phyloP scores from a whole-genome alignment of 768 basidiomycete genomes.

The Boletus subcaerulescens region DNA sequence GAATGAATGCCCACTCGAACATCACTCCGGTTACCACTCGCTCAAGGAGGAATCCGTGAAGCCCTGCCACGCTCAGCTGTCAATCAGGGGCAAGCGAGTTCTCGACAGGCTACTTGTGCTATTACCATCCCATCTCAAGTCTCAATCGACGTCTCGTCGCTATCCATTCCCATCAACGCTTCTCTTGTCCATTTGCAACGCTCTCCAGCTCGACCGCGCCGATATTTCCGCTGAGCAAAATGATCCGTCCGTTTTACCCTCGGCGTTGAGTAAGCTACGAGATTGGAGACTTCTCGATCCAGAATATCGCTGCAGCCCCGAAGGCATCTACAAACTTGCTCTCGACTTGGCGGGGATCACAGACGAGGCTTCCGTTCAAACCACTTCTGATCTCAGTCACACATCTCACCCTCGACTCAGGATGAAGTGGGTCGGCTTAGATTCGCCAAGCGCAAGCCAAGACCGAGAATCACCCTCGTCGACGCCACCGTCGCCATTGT shows the following conservation, averaged over 20 bases:
- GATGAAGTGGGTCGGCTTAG: constrained; percentile 18
- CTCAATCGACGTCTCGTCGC: neutral
- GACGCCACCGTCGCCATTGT: neutral
- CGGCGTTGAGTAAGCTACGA: constrained; percentile 22
- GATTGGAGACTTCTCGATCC: constrained; percentile 25
- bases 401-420: constrained; percentile 4
- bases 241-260: constrained; percentile 15
- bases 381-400: neutral
- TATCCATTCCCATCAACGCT: constrained; percentile 13
- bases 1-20: constrained; percentile 11
- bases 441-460: constrained; percentile 5
- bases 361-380: neutral
- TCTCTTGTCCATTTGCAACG: constrained; percentile 24
- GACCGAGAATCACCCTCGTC: constrained; percentile 1
- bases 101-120: constrained; percentile 17
- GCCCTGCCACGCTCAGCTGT: constrained; percentile 5
- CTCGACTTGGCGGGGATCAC: constrained; percentile 16
- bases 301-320: constrained; percentile 9
- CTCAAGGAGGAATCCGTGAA: constrained; percentile 1
- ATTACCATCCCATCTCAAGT: constrained; percentile 9
- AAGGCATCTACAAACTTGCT: constrained; percentile 16
- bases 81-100: constrained; percentile 2
- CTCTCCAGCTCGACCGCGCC: constrained; percentile 1
- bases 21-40: neutral
- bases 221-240: neutral